phyloP scores from a whole-genome alignment of 257 asterid species.

The Solanum bulbocastanum region DNA sequence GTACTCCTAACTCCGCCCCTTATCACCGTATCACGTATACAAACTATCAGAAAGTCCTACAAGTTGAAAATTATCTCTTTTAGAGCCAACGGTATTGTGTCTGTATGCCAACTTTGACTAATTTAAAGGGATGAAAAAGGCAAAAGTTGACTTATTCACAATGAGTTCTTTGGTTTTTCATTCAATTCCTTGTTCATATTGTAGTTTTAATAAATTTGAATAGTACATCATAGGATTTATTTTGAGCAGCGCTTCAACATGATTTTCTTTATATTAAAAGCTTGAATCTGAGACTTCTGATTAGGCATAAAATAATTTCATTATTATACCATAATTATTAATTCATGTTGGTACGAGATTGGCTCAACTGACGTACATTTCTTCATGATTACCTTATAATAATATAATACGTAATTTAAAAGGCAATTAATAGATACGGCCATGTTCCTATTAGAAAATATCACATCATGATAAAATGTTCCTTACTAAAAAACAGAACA shows the following conservation, averaged over 20 bases:
- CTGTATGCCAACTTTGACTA: background rate
- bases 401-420: background rate
- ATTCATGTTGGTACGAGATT: background rate
- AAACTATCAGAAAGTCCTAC: background rate
- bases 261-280: rapidly evolving
- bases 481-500: background rate
- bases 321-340: too few relatives aligned
- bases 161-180: background rate
- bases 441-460: background rate
- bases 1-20: background rate
- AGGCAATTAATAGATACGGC: background rate
- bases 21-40: background rate
- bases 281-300: rapidly evolving
- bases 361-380: background rate
- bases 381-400: background rate
- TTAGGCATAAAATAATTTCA: rapidly evolving
- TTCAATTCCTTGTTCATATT: too few relatives aligned
- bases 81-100: background rate
- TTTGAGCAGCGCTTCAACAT: too few relatives aligned
- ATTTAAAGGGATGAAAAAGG: background rate
- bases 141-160: background rate
- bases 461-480: background rate
- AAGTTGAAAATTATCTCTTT: background rate
- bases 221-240: rapidly evolving
- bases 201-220: too few relatives aligned